Evolutionary conservation across 495 filamentous ascomycete genomes (phyloP).

Genomic region (Aspergillus carlsbadensis): DNA sequence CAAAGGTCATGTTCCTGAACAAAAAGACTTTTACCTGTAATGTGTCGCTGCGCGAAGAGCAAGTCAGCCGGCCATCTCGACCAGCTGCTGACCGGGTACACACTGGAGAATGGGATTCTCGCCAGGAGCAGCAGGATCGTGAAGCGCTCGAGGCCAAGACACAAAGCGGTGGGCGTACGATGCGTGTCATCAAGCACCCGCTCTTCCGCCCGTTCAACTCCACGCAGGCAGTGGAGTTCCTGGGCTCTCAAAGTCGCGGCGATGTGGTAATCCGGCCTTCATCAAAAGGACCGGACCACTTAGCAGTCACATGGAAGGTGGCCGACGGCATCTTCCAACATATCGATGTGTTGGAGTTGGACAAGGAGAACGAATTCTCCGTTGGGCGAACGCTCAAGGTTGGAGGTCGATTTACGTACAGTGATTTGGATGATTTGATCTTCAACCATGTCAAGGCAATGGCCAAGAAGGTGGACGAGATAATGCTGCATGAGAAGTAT

Average conservation of each 20-base stretch:
- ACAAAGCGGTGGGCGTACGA: constrained; percentile 73
- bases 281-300: constrained; percentile 89
- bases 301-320: constrained; percentile 98
- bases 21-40: constrained; percentile 77
- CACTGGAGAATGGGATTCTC: constrained; percentile 77
- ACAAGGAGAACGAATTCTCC: constrained; percentile 95
- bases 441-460: constrained; percentile 96
- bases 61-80: constrained; percentile 66
- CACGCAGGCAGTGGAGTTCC: constrained; percentile 88
- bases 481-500: constrained; percentile 89
- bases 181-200: constrained; percentile 95
- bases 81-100: constrained; percentile 65
- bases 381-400: constrained; percentile 82
- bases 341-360: constrained; percentile 92
- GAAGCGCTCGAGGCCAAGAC: constrained; percentile 79
- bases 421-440: constrained; percentile 95
- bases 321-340: constrained; percentile 92
- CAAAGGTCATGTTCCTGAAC: constrained; percentile 83
- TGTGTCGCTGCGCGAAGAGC: constrained; percentile 78
- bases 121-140: constrained; percentile 73
- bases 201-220: constrained; percentile 91
- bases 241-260: constrained; percentile 78
- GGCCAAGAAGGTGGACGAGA: constrained; percentile 96
- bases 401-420: constrained; percentile 83
- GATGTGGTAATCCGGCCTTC: constrained; percentile 95